Base-by-base conservation (phyloP, 495 filamentous ascomycete species). In the Pyrenula massariospora region DNA sequence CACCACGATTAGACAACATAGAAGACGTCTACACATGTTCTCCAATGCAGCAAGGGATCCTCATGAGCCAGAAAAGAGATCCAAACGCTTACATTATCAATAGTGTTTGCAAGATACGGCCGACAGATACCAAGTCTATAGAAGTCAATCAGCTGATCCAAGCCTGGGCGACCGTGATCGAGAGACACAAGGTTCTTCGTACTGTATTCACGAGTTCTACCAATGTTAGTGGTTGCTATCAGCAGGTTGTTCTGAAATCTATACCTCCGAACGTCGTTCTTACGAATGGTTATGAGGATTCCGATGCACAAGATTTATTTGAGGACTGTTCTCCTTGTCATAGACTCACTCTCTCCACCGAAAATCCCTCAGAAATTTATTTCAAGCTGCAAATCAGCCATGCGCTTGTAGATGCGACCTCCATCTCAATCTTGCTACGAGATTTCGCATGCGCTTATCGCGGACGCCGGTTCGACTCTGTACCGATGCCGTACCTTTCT, bases 161-260 rank as follows among this genome's bases (percentile, higher is more conserved):
- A 12, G 77, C 77, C 1, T 82, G 79, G 80, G 61, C 67, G 50
- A 59, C 62, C 5, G 69, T 81, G 0, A 72, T 81, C 3, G 54
- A 67, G 2, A 71, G 67, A 21, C 76, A 81, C 55, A 60, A 75
- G 0, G 62, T 70, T 11, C 66, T 82, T 11, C 60, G 78, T 21
- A 77, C 78, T 0, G 64, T 76, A 15, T 78, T 79, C 49, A 61
- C 77, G 23, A 67, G 76, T 2, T 67, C 65, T 52, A 62, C 66
- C n/a, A 61, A 62, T 1, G 58, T 64, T 5, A 63, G 68, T 19
- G 67, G 67, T 21, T 57, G 66, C 0, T 68, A 70, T 55, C 63
- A 70, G 53, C 76, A 79, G 59, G 65, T 76, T 2, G 69, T 77
- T n/a, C 60, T 72, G 48, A 74, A 59, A 56, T 58, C 60, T 0